Evolutionary conservation across 2,329 filamentous ascomycete genomes (phyloP).

Genomic region (Colletotrichum simmondsii): DNA sequence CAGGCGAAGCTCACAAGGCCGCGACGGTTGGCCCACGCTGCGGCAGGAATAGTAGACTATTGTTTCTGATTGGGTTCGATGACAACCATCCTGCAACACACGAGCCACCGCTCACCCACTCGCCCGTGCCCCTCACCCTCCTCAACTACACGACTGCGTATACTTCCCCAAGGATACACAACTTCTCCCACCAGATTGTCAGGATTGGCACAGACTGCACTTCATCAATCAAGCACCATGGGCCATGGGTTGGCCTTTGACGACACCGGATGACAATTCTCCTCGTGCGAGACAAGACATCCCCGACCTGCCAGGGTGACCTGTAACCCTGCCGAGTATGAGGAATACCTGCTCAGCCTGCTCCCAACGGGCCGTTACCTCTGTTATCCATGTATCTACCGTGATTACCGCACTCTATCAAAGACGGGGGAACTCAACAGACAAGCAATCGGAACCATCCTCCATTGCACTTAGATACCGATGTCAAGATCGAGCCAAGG

Average conservation of each 20-base stretch:
- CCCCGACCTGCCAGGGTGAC: not conserved
- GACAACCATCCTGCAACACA: slow-evolving; percentile 28
- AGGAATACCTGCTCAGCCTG: not conserved
- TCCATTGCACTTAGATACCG: not conserved
- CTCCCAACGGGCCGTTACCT: not conserved
- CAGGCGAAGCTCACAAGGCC: not conserved
- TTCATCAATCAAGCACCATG: not conserved
- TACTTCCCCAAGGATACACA: not conserved
- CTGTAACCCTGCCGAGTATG: not conserved
- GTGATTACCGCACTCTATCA: slow-evolving; percentile 28
- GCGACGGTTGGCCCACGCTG: slow-evolving; percentile 4
- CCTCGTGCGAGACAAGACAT: slow-evolving; percentile 23
- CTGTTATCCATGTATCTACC: not conserved
- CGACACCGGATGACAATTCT: slow-evolving; percentile 32
- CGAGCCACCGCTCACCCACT: slow-evolving; percentile 27
- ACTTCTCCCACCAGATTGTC: slow-evolving; percentile 19
- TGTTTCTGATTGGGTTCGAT: slow-evolving; percentile 36
- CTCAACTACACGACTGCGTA: not conserved
- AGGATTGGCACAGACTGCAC: slow-evolving; percentile 29
- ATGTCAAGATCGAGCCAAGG: not conserved
- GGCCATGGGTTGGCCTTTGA: slow-evolving; percentile 22
- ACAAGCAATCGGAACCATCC: not conserved
- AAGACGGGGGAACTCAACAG: slow-evolving; percentile 7
- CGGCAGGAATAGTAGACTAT: slow-evolving; percentile 31
- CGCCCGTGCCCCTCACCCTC: slow-evolving; percentile 17